phyloP scores from a whole-genome alignment of 768 basidiomycete genomes.

The Lactarius pseudohatsudake region DNA sequence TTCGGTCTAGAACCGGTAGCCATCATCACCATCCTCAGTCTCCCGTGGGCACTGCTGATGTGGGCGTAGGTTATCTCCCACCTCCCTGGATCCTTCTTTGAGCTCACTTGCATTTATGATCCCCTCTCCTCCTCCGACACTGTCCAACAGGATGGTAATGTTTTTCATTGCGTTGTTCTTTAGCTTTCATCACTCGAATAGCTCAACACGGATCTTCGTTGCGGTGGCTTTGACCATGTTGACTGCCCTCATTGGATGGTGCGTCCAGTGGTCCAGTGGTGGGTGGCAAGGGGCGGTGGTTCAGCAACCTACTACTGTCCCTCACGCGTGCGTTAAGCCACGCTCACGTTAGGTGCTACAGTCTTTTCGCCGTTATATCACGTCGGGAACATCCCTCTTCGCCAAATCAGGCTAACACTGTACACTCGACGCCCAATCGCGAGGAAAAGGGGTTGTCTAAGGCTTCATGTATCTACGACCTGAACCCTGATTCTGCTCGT shows the following conservation, averaged over 20 bases:
- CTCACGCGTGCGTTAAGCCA: background rate
- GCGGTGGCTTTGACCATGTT: background rate
- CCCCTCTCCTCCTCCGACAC: background rate
- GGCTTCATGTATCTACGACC: background rate
- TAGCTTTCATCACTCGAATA: conserved; percentile 4
- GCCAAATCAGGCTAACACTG: no score
- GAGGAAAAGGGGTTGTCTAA: background rate
- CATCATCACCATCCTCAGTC: background rate
- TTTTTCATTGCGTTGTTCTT: conserved; percentile 7
- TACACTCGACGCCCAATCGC: background rate
- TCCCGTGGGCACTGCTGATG: conserved; percentile 38
- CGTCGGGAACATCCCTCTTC: background rate
- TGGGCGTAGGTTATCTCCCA: conserved; percentile 48
- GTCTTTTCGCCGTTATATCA: background rate
- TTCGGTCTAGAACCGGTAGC: background rate
- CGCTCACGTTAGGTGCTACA: no score
- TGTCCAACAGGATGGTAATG: background rate
- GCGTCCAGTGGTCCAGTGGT: background rate
- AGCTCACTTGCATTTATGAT: background rate
- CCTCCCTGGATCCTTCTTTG: background rate
- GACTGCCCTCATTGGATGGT: background rate
- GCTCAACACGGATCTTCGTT: conserved; percentile 5
- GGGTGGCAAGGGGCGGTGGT: background rate
- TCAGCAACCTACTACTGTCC: background rate
- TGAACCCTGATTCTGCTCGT: background rate